These are phyloP conservation scores for Cutaneotrichosporon curvatum DNA, from an alignment of 1,284 basidiomycete species.

Conservation along the genomic window DNA sequence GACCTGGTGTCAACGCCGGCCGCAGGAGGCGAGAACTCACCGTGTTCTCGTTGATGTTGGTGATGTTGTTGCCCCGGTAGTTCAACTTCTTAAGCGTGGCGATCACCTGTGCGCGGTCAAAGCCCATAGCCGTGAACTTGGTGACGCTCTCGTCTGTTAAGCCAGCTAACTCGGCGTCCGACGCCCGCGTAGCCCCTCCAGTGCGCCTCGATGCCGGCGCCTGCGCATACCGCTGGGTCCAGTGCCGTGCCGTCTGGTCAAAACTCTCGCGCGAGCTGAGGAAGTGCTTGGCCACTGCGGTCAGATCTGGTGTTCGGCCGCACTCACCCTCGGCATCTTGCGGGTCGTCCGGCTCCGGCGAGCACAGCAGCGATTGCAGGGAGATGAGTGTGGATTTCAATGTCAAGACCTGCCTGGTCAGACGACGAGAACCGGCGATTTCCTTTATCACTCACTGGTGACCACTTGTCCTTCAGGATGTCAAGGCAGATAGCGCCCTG, in stretches of 20 bases:
- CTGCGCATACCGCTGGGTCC: constrained; percentile 83
- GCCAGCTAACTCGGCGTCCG: constrained; percentile 47
- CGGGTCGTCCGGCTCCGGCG: constrained; percentile 92
- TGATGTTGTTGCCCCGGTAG: constrained; percentile 61
- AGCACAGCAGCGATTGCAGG: constrained; percentile 88
- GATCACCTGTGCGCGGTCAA: constrained; percentile 53
- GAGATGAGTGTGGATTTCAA: constrained; percentile 96
- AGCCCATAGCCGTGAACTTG: constrained; percentile 50
- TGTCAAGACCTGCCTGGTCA: constrained; percentile 61
- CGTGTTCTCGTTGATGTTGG: constrained; percentile 41
- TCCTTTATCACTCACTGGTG: constrained; percentile 29
- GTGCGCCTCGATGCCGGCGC: constrained; percentile 50
- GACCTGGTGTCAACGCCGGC: constrained; percentile 21
- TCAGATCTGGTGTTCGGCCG: constrained; percentile 1
- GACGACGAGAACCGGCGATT: not conserved
- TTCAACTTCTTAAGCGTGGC: constrained; percentile 80
- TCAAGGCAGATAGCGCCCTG: constrained; percentile 51
- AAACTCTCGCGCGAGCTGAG: constrained; percentile 79
- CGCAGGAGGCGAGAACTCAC: constrained; percentile 16
- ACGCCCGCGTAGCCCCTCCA: constrained; percentile 15
- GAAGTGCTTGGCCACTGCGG: constrained; percentile 83
- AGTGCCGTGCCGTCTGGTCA: constrained; percentile 86
- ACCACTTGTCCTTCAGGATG: constrained; percentile 84
- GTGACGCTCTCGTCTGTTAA: constrained; percentile 48
- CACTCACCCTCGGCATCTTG: constrained; percentile 77